A percentile compares a stretch with the other conserved stretches of the same genome.
These are phyloP conservation scores for Dothidotthia symphoricarpi DNA, from an alignment of 2,329 filamentous ascomycete genomes.

Conservation along the genomic window DNA sequence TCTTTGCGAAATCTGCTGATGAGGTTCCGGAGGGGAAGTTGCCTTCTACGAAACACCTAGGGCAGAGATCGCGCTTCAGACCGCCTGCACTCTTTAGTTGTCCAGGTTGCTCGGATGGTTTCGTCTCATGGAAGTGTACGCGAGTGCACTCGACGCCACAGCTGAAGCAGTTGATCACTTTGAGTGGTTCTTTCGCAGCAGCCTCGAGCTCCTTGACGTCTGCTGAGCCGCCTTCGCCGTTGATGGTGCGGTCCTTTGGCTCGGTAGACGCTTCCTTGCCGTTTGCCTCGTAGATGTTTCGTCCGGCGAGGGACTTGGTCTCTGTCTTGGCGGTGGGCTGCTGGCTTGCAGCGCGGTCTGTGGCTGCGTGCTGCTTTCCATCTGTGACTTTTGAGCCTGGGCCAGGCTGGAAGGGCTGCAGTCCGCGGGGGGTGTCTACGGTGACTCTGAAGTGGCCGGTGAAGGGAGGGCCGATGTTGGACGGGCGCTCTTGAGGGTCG, in stretches of 20 bases:
- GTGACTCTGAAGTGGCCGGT: constrained; percentile 97
- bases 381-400: constrained; percentile 64
- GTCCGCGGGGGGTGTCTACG: constrained; percentile 88
- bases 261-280: constrained; percentile 77
- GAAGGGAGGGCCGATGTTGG: constrained; percentile 92
- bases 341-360: constrained; percentile 68
- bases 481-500: constrained; percentile 90
- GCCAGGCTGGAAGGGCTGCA: constrained; percentile 92
- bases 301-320: constrained; percentile 85
- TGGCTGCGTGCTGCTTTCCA: constrained; percentile 63
- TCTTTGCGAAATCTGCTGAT: constrained; percentile 78
- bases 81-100: constrained; percentile 55
- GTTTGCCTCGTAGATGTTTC: constrained; percentile 92
- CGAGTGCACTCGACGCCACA: constrained; percentile 88
- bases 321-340: constrained; percentile 70
- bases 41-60: constrained; percentile 83
- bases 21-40: constrained; percentile 78
- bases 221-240: constrained; percentile 60
- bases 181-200: constrained; percentile 61
- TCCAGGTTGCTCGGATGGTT: constrained; percentile 51
- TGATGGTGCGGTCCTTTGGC: constrained; percentile 59
- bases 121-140: constrained; percentile 68
- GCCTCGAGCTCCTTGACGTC: constrained; percentile 64
- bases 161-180: constrained; percentile 76
- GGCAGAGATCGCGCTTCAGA: constrained; percentile 82